Percentiles rank a stretch among this genome's conserved stretches.
These are phyloP conservation scores for Immersiporthe knoxdaviesiana DNA, from an alignment of 2,329 filamentous ascomycete species.

Conservation along the genomic window DNA sequence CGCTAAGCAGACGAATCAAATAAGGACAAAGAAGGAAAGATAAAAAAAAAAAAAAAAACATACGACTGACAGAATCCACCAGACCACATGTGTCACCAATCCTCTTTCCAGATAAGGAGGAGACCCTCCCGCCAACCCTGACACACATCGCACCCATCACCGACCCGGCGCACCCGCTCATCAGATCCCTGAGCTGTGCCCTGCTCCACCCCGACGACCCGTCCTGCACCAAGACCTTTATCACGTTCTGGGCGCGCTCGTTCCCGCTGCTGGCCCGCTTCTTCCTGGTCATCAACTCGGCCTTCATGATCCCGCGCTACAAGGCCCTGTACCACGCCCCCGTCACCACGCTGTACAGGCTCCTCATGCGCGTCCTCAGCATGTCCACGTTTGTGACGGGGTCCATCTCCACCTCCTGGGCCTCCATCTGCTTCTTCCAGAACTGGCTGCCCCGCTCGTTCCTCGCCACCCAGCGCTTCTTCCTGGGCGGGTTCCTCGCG, in stretches of 20 bases:
- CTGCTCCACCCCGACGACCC: slow-evolving; percentile 86
- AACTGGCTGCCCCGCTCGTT: slow-evolving; percentile 72
- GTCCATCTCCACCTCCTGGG: slow-evolving; percentile 86
- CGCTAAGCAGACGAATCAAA: background rate
- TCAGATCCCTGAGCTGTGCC: slow-evolving; percentile 84
- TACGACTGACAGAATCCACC: slow-evolving; percentile 30
- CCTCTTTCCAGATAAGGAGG: slow-evolving; percentile 73
- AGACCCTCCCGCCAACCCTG: slow-evolving; percentile 68
- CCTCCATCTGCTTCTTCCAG: slow-evolving; percentile 87
- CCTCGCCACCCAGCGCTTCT: slow-evolving; percentile 83
- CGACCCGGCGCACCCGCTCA: slow-evolving; percentile 82
- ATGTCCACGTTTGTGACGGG: slow-evolving; percentile 79
- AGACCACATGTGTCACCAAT: slow-evolving; percentile 83
- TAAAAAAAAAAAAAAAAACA: slow-evolving; percentile 18
- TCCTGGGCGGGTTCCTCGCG: slow-evolving; percentile 82
- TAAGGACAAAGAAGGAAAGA: too few relatives aligned
- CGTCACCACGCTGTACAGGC: slow-evolving; percentile 63
- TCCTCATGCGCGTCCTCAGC: slow-evolving; percentile 72
- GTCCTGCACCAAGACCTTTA: slow-evolving; percentile 83
- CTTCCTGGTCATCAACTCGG: slow-evolving; percentile 74
- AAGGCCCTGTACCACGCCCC: slow-evolving; percentile 71
- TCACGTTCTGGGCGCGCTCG: slow-evolving; percentile 83
- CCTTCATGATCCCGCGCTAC: slow-evolving; percentile 71
- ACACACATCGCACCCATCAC: slow-evolving; percentile 74
- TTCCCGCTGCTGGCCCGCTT: slow-evolving; percentile 80